These are phyloP conservation scores for Flaveria floridana DNA, from an alignment of 140 eudicot species.

Conservation along the genomic window DNA sequence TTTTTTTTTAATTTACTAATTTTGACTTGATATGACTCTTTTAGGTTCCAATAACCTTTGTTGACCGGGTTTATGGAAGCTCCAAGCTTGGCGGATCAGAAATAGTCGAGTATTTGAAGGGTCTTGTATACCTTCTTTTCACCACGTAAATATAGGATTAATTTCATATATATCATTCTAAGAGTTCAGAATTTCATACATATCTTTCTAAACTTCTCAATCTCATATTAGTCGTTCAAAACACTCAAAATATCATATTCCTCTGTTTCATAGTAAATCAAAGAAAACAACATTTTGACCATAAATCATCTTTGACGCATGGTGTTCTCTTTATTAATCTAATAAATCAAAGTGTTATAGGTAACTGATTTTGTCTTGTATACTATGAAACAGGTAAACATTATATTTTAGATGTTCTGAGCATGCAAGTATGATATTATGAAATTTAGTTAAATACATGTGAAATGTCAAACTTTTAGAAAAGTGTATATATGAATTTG, in stretches of 20 bases:
- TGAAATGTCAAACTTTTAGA: neutral
- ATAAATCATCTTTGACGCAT: no score
- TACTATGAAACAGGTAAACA: neutral
- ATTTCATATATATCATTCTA: neutral
- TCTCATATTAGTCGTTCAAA: neutral
- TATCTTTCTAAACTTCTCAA: neutral
- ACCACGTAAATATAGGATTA: constrained; percentile 43
- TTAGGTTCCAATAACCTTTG: constrained; percentile 87
- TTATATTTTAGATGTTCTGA: neutral
- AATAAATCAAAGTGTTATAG: neutral
- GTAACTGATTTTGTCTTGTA: neutral
- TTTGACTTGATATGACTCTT: constrained; percentile 17
- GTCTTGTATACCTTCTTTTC: constrained; percentile 76
- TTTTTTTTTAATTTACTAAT: neutral
- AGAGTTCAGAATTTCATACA: neutral
- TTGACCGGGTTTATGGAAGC: constrained; percentile 89
- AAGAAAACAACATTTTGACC: neutral
- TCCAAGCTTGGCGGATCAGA: constrained; percentile 95
- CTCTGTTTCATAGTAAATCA: neutral
- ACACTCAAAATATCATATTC: neutral
- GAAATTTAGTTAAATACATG: neutral
- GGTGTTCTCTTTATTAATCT: no score
- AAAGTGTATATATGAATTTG: neutral
- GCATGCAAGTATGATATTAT: neutral
- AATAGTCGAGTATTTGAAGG: constrained; percentile 84